Base-by-base conservation (phyloP, 768 basidiomycete species). In the Tulasnella sp. region DNA sequence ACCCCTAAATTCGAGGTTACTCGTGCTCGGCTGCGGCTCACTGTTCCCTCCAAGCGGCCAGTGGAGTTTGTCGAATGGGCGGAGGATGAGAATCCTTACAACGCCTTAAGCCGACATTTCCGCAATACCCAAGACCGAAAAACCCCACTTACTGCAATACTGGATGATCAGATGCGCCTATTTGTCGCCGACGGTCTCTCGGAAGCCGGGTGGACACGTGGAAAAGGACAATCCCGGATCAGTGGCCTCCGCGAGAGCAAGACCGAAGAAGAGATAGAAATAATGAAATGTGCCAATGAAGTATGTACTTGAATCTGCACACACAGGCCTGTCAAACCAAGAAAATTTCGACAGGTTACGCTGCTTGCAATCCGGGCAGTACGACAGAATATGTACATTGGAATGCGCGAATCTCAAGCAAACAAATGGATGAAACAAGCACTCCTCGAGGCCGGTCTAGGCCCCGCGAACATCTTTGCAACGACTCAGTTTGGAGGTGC, bases 271-370 rank as follows among this genome's bases (percentile, higher is more conserved):
- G 95, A 96, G 83, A 86, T 95, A 18, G 89, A 89, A 6, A 88
- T 96, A 75, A 84, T 97, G 83, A 90, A 88, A 82, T 96, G 94
- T 83, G 94, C 88, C 1, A 96, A 95, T 84, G 93, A 96, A 89
- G 94, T 95, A 74, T 6, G 86, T 6, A 12, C 28, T 50, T 22
- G n/a, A 41, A 0, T 76, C 31, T 3, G 40, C 20, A 77, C 24
- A 60, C 50, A 50, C 28, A 24, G 24, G 8, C 11, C 14, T 9
- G 4, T 37, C 28, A 37, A 20, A 31, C 34, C 2, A 12, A 69
- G 46, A 40, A 64, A 31, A 20, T 6, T 16, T 31, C n/a, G 20
- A 31, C 83, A 96, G 94, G 92, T 89, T n/a, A 95, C 94, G 0
- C 83, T 96, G 6, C 88, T 95, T 22, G 91, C 93, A 8, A 92